Evolutionary conservation across 2,329 filamentous ascomycete genomes (phyloP), one percentile per base, ranked within the genome.

Genomic region (Penicillium sp.): DNA sequence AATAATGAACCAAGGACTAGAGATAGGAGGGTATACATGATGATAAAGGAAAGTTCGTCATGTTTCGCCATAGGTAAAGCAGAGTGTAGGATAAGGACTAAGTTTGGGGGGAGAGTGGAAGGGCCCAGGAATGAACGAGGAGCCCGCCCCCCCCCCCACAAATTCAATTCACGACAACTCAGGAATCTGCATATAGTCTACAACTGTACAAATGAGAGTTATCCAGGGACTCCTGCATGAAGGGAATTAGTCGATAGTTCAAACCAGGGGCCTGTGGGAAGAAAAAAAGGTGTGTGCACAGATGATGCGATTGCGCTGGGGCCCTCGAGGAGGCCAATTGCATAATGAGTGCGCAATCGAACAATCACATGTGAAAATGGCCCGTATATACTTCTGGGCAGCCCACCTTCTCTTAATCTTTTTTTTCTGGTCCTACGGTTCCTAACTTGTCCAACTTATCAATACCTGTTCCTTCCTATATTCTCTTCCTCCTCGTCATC

Each of bases 351-450:
- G 58, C 65, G 63, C 65, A 64, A 69, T 70, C 68, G 47, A 61
- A 60, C 63, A 63, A 69, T 70, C 68, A 70, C 68, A 70, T 70
- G 68, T 69, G 64, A 70, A 67, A 63, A 57, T 50, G 42, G 56
- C 62, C 60, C 60, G 65, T 63, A 62, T 56, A 63, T 42, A 61
- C 64, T 62, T 62, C 61, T 45, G 19, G 42, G 26, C 38, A 26
- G 37, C 51, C 51, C 51, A 54, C 38, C 51, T 54, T 10, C 22
- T 28, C 13, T n/a, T 19, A n/a, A n/a, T n/a, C n/a, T 42, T 15
- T 33, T 8, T 54, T 24, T 19, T 13, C 54, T 53, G 37, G 51
- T 58, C 60, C 37, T 49, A 54, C 56, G 61, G 53, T 44, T 40
- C 53, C 37, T 19, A 42, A 28, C 51, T 49, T n/a, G 45, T 49